Conservation (phyloP, 2,329 filamentous ascomycete genomes). For the Colletotrichum siamense region DNA sequence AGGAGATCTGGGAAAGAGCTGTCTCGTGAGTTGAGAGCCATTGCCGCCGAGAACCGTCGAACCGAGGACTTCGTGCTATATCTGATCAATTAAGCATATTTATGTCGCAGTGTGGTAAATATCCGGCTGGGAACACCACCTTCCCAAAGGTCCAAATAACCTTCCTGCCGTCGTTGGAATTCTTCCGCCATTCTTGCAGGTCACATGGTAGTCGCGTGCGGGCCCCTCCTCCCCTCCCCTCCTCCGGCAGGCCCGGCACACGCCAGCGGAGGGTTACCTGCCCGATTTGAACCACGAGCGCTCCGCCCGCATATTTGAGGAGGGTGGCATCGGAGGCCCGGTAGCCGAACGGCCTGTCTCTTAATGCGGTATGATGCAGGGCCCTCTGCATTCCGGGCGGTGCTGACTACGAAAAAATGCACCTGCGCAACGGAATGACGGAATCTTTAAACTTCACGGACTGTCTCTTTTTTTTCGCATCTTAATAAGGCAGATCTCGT, state of each 20-base stretch:
- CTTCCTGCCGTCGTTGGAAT: not conserved
- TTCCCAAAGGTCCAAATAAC: not conserved
- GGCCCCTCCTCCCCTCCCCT: not conserved
- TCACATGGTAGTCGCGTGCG: not conserved
- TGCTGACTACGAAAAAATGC: not conserved
- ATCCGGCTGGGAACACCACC: not conserved
- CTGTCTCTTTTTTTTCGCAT: not conserved
- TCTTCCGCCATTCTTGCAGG: not conserved
- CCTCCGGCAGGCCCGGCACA: not conserved
- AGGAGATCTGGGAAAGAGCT: not conserved
- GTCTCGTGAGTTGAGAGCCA: not conserved
- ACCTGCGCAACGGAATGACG: not conserved
- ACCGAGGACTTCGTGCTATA: not conserved
- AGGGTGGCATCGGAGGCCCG: not conserved
- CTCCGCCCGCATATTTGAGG: not conserved
- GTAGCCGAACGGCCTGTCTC: not conserved
- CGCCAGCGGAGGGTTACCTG: not conserved
- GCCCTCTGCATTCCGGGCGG: not conserved
- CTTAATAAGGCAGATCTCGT: not conserved
- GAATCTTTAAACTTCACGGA: not conserved
- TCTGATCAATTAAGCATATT: not conserved
- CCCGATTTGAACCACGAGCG: not conserved
- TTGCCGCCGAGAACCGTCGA: not conserved
- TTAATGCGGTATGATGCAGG: not conserved
- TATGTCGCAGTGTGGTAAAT: not conserved